Conservation (phyloP, 306 rosid species). For the Pyrus betulifolia region DNA sequence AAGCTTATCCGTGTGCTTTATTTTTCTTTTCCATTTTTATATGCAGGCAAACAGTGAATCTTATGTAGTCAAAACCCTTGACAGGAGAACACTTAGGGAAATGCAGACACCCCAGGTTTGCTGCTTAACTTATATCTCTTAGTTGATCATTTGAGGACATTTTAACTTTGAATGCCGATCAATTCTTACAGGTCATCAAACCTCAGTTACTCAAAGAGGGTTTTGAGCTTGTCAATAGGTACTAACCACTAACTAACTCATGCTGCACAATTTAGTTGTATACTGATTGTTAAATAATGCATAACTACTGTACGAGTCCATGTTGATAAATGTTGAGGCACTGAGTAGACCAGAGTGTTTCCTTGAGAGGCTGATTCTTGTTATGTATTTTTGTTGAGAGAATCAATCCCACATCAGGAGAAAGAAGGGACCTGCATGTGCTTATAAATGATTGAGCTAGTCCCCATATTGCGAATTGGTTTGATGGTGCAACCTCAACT, state of each 20-base stretch:
- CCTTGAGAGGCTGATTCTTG: not conserved
- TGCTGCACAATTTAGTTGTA: not conserved
- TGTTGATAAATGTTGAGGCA: not conserved
- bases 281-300: not conserved
- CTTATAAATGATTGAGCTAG: no score
- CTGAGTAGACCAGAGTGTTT: not conserved
- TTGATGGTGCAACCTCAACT: no score
- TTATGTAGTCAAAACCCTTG: slow-evolving; percentile 74
- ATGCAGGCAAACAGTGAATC: slow-evolving; percentile 76
- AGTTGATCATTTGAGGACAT: not conserved
- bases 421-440: no score
- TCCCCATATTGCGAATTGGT: no score
- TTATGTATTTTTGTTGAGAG: not conserved
- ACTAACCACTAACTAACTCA: slow-evolving; percentile 11
- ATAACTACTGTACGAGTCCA: not conserved
- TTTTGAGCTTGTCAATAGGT: slow-evolving; percentile 89
- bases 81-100: slow-evolving; percentile 88
- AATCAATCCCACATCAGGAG: no score
- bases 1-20: not conserved
- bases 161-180: not conserved
- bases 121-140: slow-evolving; percentile 2
- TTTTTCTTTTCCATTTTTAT: not conserved
- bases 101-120: slow-evolving; percentile 99
- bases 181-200: slow-evolving; percentile 59
- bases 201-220: slow-evolving; percentile 83